A percentile compares a stretch with the other conserved stretches of the same genome.
phyloP scores from a whole-genome alignment of 768 basidiomycete genomes.

The Pleurotus pulmonarius region DNA sequence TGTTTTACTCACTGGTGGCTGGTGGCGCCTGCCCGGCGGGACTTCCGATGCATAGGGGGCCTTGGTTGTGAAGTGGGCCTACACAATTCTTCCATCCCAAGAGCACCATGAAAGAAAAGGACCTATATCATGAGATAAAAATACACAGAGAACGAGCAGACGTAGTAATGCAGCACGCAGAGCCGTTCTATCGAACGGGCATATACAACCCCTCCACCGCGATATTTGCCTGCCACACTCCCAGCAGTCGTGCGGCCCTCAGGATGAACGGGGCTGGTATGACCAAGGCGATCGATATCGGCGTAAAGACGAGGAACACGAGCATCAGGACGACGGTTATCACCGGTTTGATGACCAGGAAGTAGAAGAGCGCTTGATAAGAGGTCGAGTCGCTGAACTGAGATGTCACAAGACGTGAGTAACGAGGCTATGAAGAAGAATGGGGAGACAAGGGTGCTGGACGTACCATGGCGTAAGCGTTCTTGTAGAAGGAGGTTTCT shows the following conservation, averaged over 20 bases:
- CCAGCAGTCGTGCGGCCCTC: constrained; percentile 59
- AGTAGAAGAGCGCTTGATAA: constrained; percentile 85
- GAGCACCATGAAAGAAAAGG: too few species aligned
- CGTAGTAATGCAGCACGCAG: too few species aligned
- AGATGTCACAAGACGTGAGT: background rate
- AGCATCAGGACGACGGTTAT: constrained; percentile 69
- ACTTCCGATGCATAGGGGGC: too few species aligned
- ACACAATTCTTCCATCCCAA: too few species aligned
- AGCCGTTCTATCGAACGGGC: constrained; percentile 30
- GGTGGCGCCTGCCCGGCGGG: too few species aligned
- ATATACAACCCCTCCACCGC: constrained; percentile 69
- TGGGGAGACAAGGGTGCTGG: background rate
- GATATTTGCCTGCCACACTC: constrained; percentile 81
- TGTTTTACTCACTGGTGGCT: too few species aligned
- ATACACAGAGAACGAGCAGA: too few species aligned
- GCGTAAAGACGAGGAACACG: constrained; percentile 47
- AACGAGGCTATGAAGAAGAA: background rate
- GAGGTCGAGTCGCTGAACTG: constrained; percentile 81
- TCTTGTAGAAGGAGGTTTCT: constrained; percentile 77
- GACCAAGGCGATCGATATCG: constrained; percentile 56
- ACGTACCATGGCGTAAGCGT: constrained; percentile 76
- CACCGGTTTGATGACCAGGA: constrained; percentile 81
- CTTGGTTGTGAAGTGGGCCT: too few species aligned
- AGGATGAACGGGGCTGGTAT: constrained; percentile 68
- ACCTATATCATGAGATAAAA: too few species aligned